Conservation (phyloP, 2,329 filamentous ascomycete genomes). For the Helicocarpus griseus region DNA sequence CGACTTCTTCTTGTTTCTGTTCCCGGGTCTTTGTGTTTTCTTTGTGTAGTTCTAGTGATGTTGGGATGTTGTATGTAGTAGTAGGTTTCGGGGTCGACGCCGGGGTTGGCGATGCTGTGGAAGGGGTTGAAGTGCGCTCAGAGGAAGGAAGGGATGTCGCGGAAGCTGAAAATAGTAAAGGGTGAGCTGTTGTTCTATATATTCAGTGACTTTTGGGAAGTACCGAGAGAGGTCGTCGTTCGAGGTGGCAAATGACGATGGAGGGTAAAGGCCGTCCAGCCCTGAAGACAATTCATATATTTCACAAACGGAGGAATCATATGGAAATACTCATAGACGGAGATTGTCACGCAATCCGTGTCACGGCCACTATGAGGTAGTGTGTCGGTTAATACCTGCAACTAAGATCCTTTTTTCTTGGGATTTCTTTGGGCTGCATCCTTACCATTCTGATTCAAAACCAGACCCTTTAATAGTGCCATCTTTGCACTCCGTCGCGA, state of each 20-base stretch:
- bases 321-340: not conserved
- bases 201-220: not conserved
- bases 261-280: not conserved
- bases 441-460: not conserved
- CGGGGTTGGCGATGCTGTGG: not conserved
- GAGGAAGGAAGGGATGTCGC: not conserved
- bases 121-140: not conserved
- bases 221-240: not conserved
- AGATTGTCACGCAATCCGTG: not conserved
- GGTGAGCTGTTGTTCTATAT: not conserved
- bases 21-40: not conserved
- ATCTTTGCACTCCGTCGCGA: not conserved
- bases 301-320: not conserved
- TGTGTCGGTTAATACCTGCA: not conserved
- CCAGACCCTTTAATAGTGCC: not conserved
- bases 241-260: not conserved
- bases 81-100: not conserved
- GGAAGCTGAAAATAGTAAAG: not conserved
- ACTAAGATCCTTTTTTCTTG: not conserved
- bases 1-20: not conserved
- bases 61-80: too few relatives aligned
- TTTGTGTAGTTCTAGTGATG: too few relatives aligned
- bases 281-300: not conserved
- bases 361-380: not conserved
- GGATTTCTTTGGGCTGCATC: not conserved